Conservation (phyloP, 129 eudicot genomes). For the Rutidosis leptorrhynchoides region DNA sequence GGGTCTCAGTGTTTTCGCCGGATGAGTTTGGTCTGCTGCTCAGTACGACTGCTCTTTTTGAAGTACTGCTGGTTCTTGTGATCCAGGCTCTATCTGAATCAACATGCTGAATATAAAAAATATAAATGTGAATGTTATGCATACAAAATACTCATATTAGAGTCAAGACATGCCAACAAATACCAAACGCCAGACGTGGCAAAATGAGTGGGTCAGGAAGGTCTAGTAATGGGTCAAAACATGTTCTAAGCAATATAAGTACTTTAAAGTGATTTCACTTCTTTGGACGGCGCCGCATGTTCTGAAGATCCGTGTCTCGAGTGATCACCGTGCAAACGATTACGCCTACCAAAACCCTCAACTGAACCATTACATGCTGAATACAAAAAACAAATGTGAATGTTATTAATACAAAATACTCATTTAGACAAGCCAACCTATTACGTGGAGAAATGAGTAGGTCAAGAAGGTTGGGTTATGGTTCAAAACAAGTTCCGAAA, state of each 20-base stretch:
- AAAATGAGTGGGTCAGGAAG: not conserved
- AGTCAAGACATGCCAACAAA: not conserved
- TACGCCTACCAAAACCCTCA: slow-evolving; percentile 66
- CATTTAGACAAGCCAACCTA: no score
- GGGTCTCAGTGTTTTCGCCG: slow-evolving; percentile 61
- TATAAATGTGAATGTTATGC: not conserved
- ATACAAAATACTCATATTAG: not conserved
- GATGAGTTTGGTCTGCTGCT: slow-evolving; percentile 90
- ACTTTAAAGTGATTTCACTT: no score
- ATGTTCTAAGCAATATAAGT: no score
- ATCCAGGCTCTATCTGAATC: slow-evolving; percentile 68
- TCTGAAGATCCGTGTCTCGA: no score
- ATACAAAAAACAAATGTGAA: no score
- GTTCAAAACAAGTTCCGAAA: no score
- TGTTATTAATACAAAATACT: no score
- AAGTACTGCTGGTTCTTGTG: slow-evolving; percentile 56
- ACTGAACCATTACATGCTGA: no score
- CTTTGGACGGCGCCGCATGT: no score
- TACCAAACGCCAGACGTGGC: not conserved
- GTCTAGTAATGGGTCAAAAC: not conserved
- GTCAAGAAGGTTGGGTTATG: no score
- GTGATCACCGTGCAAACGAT: no score
- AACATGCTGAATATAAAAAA: slow-evolving; percentile 40
- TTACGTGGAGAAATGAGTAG: no score
- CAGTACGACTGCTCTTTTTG: slow-evolving; percentile 64